phyloP scores from a whole-genome alignment of 345 rosid genomes.

The Melaleuca alternifolia region DNA sequence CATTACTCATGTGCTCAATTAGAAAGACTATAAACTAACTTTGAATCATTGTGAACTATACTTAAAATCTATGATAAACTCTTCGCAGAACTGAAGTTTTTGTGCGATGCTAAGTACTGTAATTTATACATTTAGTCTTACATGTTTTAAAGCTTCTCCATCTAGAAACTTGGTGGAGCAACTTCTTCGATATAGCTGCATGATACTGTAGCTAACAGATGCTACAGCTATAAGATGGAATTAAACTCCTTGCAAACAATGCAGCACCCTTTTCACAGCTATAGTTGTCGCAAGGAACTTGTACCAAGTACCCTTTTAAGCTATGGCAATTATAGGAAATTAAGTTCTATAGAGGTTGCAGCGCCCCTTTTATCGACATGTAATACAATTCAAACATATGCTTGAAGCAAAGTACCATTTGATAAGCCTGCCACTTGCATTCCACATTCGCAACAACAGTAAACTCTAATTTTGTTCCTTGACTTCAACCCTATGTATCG shows the following conservation, averaged over 20 bases:
- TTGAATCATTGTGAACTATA: background rate
- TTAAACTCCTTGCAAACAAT: background rate
- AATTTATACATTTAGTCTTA: background rate
- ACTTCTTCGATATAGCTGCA: background rate
- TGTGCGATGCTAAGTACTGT: background rate
- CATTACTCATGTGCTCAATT: background rate
- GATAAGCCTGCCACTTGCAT: background rate
- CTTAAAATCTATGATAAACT: background rate
- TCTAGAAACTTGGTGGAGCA: background rate
- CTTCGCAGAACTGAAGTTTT: background rate
- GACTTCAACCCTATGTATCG: background rate
- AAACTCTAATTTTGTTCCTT: background rate
- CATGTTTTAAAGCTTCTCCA: background rate
- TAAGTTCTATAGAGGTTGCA: background rate
- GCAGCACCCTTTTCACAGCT: background rate
- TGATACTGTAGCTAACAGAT: background rate
- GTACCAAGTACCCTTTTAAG: background rate
- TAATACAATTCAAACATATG: background rate
- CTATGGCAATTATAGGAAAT: background rate
- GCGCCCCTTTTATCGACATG: background rate
- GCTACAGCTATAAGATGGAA: background rate
- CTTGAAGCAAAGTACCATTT: background rate
- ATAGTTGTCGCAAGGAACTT: background rate
- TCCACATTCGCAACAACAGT: background rate
- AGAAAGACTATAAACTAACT: background rate